Evolutionary conservation across 1,284 basidiomycete genomes (phyloP), one percentile per base, ranked within the genome.

Genomic region (Apiotrichum veenhuisii): DNA sequence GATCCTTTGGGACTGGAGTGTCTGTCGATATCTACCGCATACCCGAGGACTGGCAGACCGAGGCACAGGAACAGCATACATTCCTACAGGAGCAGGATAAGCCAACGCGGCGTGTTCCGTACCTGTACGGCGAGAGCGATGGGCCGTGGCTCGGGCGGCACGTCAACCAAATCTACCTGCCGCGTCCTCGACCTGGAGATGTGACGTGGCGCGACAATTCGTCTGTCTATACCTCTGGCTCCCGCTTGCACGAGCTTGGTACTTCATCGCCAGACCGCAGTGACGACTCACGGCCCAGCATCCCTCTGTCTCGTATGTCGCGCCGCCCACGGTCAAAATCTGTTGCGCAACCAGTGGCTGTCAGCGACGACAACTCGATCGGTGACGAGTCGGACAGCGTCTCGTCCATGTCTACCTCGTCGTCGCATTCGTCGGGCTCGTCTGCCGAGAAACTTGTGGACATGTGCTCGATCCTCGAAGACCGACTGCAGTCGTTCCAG

Each of bases 1-100:
- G 81, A 8, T 77, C 80, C 17, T 36, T 86, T 2, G 68, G 75
- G 10, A 75, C 83, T 0, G 87, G 88, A 62, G 66, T 82, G 1
- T 80, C 81, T 48, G 50, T 89, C 20, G 90, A 93, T 64, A 78
- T 86, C 2, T 92, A 90, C 70, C 80, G 80, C 40, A 81, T 85
- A 4, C 85, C 87, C 3, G 64, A 71, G 27, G 84, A 82, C 0
- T 88, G 85, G 84, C 75, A 76, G 58, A 74, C 80, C 33, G 73
- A 77, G 33, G 83, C 83, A 1, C 65, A 73, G 36, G 71, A 70
- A 5, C 92, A 95, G 71, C 76, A 80, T 14, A 75, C 79, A 11
- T 95, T 90, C 69, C 69, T 95, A 20, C 75, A 77, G n/a, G 78
- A 80, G 44, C 87, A 95, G 72, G 92, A 95, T 70, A 68, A 64